These are phyloP conservation scores for Aspergillus leporis DNA, from an alignment of 495 filamentous ascomycete species.

Conservation along the genomic window DNA sequence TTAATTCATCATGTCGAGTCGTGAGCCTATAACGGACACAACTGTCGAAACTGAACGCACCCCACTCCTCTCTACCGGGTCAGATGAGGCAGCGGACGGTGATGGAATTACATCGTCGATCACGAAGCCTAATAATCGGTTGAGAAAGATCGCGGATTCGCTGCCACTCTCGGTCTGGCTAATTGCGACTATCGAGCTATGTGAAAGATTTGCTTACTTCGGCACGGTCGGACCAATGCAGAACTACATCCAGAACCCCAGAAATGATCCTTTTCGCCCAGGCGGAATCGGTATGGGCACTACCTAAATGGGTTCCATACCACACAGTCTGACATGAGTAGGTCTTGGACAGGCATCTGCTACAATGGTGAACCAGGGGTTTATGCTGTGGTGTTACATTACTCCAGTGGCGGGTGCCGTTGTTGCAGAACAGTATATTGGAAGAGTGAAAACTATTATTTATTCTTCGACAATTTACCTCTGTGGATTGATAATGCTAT, in stretches of 20 bases:
- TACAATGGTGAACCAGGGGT: conserved; percentile 1
- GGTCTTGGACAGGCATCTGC: conserved; percentile 1
- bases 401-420: background rate
- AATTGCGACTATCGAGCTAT: conserved; percentile 2
- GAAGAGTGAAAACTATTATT: conserved; percentile 1
- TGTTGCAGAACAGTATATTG: conserved; percentile 4
- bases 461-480: background rate
- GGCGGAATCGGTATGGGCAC: conserved; percentile 3
- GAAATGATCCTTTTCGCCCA: conserved; percentile 1
- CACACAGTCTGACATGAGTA: background rate
- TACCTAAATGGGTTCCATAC: too few species aligned
- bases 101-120: too few species aligned
- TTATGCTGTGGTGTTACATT: conserved; percentile 3
- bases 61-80: too few species aligned
- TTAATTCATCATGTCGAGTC: too few species aligned
- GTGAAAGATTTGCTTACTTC: conserved; percentile 1
- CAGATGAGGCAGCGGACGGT: too few species aligned
- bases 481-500: background rate
- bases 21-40: too few species aligned
- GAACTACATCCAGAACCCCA: conserved; percentile 5
- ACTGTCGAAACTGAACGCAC: too few species aligned
- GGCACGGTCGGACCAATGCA: background rate
- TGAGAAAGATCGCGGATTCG: background rate
- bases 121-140: background rate
- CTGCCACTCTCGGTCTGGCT: background rate